Evolutionary conservation across 2,329 filamentous ascomycete genomes (phyloP), one percentile per base, ranked within the genome.

Genomic region (Colletotrichum chrysophilum): DNA sequence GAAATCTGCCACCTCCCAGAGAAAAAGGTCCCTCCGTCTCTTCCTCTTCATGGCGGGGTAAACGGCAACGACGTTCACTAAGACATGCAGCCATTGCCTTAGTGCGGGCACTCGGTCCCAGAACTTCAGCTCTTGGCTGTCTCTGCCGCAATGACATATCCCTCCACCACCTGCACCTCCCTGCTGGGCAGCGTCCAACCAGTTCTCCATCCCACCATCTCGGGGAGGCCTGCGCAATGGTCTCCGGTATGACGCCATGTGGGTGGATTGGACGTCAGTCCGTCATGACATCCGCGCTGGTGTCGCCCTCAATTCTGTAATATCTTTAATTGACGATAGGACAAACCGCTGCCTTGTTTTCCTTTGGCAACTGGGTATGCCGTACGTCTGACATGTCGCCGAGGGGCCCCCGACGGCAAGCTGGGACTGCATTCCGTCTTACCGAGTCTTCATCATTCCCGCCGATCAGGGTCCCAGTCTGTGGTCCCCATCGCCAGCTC

Each of bases 201-300:
- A 52, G 43, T 52, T 52, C 55, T 66, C 38, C 30, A 70, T 65
- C 58, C 58, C 58, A 65, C 38, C 66, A 36, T 58, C 26, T 55
- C 18, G 48, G 61, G n/a, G 43, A 48, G 64, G 60, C 60, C 43
- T 71, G 58, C 71, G 48, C 68, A 32, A 72, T 60, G 62, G 34
- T 71, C 38, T 26, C 73, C 69, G 73, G 73, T 72, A 75, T 75
- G 73, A 75, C 69, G 73, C 65, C 69, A 72, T 75, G 16, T 21
- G 18, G 69, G 69, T 72, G 72, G 72, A 61, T 70, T 62, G 30
- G 26, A 18, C 43, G 67, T 28, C 60, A 14, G 61, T 28, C 26
- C 56, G 48, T 65, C 58, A 70, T 34, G 64, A 58, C 55, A 34
- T 5, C 8, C 30, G 61, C n/a, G 14, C 61, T 32, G 34, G 32